Evolutionary conservation across 1,139 yeast genomes (phyloP), one percentile per base, ranked within the genome.

Genomic region (Hyphopichia wangnamkhiaoensis): DNA sequence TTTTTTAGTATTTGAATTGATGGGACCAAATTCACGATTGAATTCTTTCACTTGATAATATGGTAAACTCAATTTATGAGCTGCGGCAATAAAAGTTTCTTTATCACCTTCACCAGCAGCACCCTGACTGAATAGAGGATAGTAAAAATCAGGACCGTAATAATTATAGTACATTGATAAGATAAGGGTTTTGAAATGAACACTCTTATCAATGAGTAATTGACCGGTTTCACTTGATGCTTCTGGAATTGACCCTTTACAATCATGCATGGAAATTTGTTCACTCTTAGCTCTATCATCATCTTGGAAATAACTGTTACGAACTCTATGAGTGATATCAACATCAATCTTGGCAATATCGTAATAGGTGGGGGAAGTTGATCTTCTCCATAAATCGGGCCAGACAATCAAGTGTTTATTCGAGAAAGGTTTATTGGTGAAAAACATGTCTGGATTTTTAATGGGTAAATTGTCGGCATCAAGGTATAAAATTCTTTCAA

Each of bases 31-130:
- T 46, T 62, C 71, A 38, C 71, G 52, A 45, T 52, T 61, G 47
- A 60, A 65, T 44, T 69, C 74, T 42, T 68, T 65, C 10, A 78
- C 80, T 55, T 80, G 84, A 53, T 78, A 80, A 52, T 66, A 79
- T 3, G 80, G 76, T 38, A 68, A 64, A 1, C 61, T 56, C 42
- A 76, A 62, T 21, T 63, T 74, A 44, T 75, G 76, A 16, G 85
- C 80, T 3, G 84, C 84, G 1, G 83, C 80, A 33, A 76, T 68
- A 45, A 79, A 75, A 0, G 85, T 80, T 49, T 81, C 86, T 51
- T 80, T 80, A 53, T 79, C 84, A 46, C 84, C 84, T 54, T 78
- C 79, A 35, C 83, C 83, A 5, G 82, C 78, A 23, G 80, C 76
- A 44, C 81, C 81, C 56, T 78, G 82, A 10, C 79, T 72, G 35